Percentiles rank a stretch among this genome's conserved stretches.
phyloP scores from a whole-genome alignment of 73 alveolate species.

The Paramecium primaurelia region DNA sequence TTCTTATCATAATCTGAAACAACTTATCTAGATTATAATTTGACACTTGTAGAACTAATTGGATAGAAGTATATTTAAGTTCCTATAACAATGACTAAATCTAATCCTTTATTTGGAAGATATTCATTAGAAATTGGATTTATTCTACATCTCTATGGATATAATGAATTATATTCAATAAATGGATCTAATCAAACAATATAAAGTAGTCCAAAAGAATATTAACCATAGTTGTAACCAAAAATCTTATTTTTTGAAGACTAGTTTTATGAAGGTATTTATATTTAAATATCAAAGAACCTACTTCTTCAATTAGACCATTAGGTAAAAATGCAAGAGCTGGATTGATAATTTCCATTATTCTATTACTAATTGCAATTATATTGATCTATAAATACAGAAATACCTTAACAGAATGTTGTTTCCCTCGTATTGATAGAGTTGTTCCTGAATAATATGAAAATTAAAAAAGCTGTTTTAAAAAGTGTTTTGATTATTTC shows the following conservation, averaged over 20 bases:
- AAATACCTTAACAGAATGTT: not conserved
- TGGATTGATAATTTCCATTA: not conserved
- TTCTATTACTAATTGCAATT: not conserved
- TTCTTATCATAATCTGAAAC: not conserved
- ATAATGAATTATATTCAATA: not conserved
- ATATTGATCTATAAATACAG: not conserved
- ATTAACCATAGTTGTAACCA: not conserved
- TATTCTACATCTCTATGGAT: not conserved
- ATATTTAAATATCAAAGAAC: not conserved
- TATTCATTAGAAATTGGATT: not conserved
- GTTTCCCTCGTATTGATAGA: not conserved
- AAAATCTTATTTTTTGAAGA: conserved; percentile 8
- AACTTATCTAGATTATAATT: not conserved
- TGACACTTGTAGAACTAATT: not conserved
- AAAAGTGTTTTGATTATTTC: not conserved
- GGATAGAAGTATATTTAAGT: not conserved
- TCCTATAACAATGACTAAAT: not conserved
- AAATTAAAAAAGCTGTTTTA: not conserved
- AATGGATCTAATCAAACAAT: not conserved
- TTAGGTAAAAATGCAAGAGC: not conserved
- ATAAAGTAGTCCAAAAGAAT: not conserved
- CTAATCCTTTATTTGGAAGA: not conserved
- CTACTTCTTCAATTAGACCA: not conserved
- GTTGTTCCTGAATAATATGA: not conserved
- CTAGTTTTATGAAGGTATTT: not conserved